Evolutionary conservation across 129 eudicot species (phyloP), one percentile per base, ranked within the genome.

Genomic region (Gnaphalium uliginosum): DNA sequence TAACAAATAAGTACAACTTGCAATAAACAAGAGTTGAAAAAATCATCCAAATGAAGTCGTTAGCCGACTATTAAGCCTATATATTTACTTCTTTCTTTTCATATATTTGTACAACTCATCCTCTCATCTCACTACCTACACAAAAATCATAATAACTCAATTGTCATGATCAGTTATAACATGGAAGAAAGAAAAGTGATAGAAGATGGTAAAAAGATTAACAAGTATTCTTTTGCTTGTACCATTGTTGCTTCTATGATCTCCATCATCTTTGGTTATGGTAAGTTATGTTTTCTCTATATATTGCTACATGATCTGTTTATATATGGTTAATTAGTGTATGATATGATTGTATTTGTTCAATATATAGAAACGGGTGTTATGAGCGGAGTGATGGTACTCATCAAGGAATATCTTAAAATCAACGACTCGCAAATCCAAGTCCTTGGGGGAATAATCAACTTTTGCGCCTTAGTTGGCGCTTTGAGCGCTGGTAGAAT

Each of bases 211-310:
- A 86, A n/a, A n/a, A n/a, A 74, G 82, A 58, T 91, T 33, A 92
- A 92, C 85, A 83, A 82, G 56, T 87, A 86, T 78, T 84, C 96
- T 13, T 80, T 73, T 63, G 92, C 89, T 80, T 89, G 93, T 84
- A 83, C 92, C 15, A 37, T 89, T 3, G 92, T 92, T 77, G 97
- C 92, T 68, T 92, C 97, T 61, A 82, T 89, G 83, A 89, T 89
- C 43, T 89, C 97, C 79, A 86, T 92, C 81, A 87, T 92, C 32
- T 92, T 92, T 69, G 96, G 97, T 68, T 92, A 92, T 66, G 97
- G 97, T 92, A 66, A 61, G 68, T 30, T 60, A 15, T 15, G 39
- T 62, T 37, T 62, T 33, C 51, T 18, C 19, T 66, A 18, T 23
- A 11, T 33, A 15, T 2, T 18, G 9, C 15, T 53, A 53, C 21